Conservation (phyloP, 768 basidiomycete species). For the Kwoniella dendrophila region DNA sequence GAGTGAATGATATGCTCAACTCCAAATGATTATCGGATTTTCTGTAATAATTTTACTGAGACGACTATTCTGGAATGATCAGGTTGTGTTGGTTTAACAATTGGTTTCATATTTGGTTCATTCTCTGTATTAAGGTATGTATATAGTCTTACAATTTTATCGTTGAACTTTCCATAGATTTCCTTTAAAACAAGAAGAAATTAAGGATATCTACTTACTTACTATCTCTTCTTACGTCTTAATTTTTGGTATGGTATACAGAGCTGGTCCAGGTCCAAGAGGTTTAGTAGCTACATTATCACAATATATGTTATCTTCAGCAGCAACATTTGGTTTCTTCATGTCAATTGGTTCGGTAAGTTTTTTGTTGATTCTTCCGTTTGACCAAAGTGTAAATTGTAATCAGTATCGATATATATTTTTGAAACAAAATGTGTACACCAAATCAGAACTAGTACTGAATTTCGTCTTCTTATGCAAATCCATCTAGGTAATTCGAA, state of each 20-base stretch:
- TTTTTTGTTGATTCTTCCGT: neutral
- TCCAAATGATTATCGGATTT: no score
- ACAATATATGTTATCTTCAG: conserved; percentile 97
- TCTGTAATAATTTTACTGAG: no score
- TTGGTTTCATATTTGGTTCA: conserved; percentile 95
- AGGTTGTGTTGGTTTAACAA: conserved; percentile 77
- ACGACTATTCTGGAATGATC: no score
- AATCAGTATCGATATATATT: no score
- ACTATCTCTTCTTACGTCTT: neutral
- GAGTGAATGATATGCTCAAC: no score
- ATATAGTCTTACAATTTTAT: neutral
- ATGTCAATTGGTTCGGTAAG: conserved; percentile 87
- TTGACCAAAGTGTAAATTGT: no score
- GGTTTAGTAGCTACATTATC: conserved; percentile 88
- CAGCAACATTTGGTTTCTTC: conserved; percentile 97
- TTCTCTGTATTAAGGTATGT: conserved; percentile 85
- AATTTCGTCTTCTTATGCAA: neutral
- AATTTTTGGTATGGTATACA: conserved; percentile 49
- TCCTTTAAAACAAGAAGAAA: no score
- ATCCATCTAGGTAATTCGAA: conserved; percentile 78
- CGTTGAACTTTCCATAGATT: neutral
- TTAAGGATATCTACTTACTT: neutral
- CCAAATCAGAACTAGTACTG: no score
- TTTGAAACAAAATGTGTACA: no score
- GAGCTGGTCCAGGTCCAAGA: conserved; percentile 86